phyloP scores from a whole-genome alignment of 2,329 filamentous ascomycete genomes.

The Epichloe amarillans region DNA sequence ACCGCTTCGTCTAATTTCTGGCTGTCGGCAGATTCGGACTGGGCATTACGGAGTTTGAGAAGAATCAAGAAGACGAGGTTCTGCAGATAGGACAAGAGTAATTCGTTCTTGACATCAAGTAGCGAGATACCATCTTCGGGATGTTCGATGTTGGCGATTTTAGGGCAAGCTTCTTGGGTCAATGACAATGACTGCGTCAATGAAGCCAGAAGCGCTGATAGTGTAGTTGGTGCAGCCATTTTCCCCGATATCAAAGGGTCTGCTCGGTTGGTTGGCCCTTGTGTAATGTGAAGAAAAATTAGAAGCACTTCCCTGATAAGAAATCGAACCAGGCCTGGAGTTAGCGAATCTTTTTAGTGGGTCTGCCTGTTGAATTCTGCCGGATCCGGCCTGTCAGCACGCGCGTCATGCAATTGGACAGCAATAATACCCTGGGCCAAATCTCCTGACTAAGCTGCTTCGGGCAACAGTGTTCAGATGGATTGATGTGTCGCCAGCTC shows the following conservation, averaged over 20 bases:
- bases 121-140: constrained; percentile 82
- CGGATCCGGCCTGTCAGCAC: neutral
- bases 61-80: constrained; percentile 83
- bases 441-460: constrained; percentile 9
- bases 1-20: constrained; percentile 48
- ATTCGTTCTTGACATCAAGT: constrained; percentile 89
- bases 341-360: constrained; percentile 12
- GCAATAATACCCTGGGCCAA: neutral
- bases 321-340: neutral
- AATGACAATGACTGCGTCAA: constrained; percentile 46
- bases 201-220: constrained; percentile 37
- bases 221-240: constrained; percentile 36
- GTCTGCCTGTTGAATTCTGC: constrained; percentile 1
- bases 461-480: constrained; percentile 4
- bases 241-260: constrained; percentile 10
- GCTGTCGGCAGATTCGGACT: constrained; percentile 11
- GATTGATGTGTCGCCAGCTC: neutral
- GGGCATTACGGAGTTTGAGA: constrained; percentile 56
- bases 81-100: constrained; percentile 92
- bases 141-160: constrained; percentile 50
- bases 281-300: constrained; percentile 1
- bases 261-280: constrained; percentile 5
- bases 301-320: neutral
- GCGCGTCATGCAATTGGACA: neutral
- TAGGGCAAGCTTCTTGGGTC: constrained; percentile 54